Evolutionary conservation across 208 protist genomes (phyloP), one percentile per base, ranked within the genome.

Genomic region (Leptomonas pyrrhocoris): DNA sequence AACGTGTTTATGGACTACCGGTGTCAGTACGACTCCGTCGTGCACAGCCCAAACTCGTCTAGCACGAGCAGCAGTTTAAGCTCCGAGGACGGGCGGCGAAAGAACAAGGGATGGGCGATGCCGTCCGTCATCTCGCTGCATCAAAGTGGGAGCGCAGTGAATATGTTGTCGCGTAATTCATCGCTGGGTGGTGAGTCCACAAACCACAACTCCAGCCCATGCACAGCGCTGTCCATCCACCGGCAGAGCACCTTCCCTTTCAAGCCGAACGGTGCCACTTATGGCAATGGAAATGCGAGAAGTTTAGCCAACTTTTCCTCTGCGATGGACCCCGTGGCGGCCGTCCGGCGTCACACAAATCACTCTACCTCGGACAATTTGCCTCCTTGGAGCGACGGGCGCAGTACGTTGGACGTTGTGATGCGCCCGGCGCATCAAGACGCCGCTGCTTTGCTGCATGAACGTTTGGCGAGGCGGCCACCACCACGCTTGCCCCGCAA

Each of bases 1-100:
- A 96, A 96, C 63, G 74, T 96, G 54, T 93, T 96, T 34, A 40
- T 96, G 31, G 86, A 93, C 69, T 94, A 88, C 72, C 74, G 81
- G 11, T 93, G 78, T 30, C 89, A 94, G 59, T 72, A 67, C 42
- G 57, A 77, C 58, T 72, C 46, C n/a, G 40, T 70, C 4, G 64
- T 61, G 40, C 54, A 53, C 64, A 40, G 53, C 18, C 54, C 64
- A 2, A 70, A 67, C 58, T 66, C 42, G 21, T 68, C 65, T 11
- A 38, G 48, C 49, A 54, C 31, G 18, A 61, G 64, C 63, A 68
- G 38, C 64, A 70, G 53, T 23, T 36, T 2, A 46, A 60, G 51
- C 51, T 50, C 31, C 23, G 30, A 38, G 43, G 13, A 54, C 49
- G 45, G 45, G 19, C 2, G 21, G 2, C 28, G 19, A 19, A 42